These are phyloP conservation scores for Purpureocillium lavendulum DNA, from an alignment of 2,329 filamentous ascomycete genomes.

Conservation along the genomic window DNA sequence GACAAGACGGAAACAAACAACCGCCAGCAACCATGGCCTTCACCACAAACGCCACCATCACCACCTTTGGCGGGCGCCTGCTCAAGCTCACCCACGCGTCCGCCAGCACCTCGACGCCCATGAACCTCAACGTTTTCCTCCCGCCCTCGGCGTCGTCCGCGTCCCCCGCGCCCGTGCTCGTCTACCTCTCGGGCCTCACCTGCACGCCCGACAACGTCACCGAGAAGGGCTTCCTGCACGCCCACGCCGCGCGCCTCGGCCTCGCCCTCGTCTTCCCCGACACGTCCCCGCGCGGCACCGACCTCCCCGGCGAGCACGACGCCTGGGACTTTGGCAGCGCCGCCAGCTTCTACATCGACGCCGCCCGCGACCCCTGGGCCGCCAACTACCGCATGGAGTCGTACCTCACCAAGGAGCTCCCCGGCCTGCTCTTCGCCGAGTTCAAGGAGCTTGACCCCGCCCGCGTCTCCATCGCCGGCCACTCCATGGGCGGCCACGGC, in stretches of 20 bases:
- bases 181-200: slow-evolving; percentile 90
- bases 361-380: slow-evolving; percentile 64
- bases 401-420: slow-evolving; percentile 88
- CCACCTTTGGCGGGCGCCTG: slow-evolving; percentile 87
- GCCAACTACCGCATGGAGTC: slow-evolving; percentile 88
- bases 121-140: slow-evolving; percentile 89
- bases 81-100: slow-evolving; percentile 89
- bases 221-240: slow-evolving; percentile 86
- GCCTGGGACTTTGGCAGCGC: slow-evolving; percentile 85
- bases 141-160: slow-evolving; percentile 57
- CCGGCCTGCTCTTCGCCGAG: slow-evolving; percentile 60
- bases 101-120: slow-evolving; percentile 70
- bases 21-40: slow-evolving; percentile 58
- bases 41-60: slow-evolving; percentile 81
- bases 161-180: slow-evolving; percentile 65
- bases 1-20: neutral
- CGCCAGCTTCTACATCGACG: slow-evolving; percentile 92
- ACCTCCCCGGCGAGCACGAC: slow-evolving; percentile 78
- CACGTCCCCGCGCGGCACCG: slow-evolving; percentile 80
- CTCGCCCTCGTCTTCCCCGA: slow-evolving; percentile 95
- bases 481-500: slow-evolving; percentile 96
- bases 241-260: slow-evolving; percentile 66
- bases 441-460: slow-evolving; percentile 62
- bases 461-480: slow-evolving; percentile 78
- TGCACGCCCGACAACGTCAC: slow-evolving; percentile 85